phyloP scores from a whole-genome alignment of 345 rosid genomes.

The Garcia nutans region DNA sequence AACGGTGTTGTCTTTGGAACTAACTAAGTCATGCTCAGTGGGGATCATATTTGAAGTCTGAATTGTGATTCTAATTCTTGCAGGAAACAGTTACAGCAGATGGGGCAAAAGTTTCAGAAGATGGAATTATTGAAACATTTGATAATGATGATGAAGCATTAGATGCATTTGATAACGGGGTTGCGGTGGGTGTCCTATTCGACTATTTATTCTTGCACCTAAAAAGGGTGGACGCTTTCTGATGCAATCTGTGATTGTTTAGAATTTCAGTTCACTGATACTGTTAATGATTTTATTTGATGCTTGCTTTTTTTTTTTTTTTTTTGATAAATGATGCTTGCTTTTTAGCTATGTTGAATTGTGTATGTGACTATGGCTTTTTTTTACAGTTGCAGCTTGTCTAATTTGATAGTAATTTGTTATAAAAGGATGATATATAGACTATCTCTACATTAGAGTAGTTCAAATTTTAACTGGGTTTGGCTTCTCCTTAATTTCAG shows the following conservation, averaged over 20 bases:
- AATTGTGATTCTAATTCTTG: conserved; percentile 2
- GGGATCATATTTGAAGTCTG: not conserved
- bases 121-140: conserved; percentile 70
- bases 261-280: not conserved
- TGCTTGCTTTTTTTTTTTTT: too few species aligned
- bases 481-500: not conserved
- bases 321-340: too few species aligned
- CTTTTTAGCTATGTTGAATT: not conserved
- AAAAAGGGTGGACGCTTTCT: not conserved
- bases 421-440: not conserved
- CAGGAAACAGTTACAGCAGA: conserved; percentile 57
- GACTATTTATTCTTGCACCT: not conserved
- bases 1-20: not conserved
- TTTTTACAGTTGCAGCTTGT: not conserved
- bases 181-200: conserved; percentile 47
- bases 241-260: not conserved
- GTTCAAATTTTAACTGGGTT: not conserved
- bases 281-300: not conserved
- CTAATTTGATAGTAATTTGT: not conserved
- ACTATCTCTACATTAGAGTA: not conserved
- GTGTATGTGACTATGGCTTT: not conserved
- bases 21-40: too few species aligned
- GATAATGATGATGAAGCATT: conserved; percentile 85
- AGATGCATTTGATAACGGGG: conserved; percentile 64
- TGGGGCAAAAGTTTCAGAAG: conserved; percentile 73